Percentiles rank a stretch among this genome's conserved stretches.
phyloP scores from a whole-genome alignment of 1,284 basidiomycete species.

The Ustilago esculenta region DNA sequence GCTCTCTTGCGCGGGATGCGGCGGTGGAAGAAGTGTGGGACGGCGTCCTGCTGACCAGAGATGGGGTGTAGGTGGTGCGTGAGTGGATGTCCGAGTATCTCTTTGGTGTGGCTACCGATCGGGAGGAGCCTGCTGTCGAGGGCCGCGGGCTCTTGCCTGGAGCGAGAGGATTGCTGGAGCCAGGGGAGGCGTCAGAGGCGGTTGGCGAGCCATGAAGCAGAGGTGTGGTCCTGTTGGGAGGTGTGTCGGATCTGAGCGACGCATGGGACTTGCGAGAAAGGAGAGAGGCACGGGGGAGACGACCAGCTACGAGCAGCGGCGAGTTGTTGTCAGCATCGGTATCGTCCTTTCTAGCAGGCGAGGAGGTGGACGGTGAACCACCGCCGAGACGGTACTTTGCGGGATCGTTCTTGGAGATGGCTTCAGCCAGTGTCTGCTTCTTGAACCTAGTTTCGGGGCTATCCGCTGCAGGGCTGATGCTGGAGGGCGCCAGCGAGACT shows the following conservation, averaged over 20 bases:
- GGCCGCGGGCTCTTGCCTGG: conserved; percentile 25
- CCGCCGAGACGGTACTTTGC: conserved; percentile 45
- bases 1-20: conserved; percentile 32
- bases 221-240: conserved; percentile 13
- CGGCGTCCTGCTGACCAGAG: conserved; percentile 21
- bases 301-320: conserved; percentile 36
- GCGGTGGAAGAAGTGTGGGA: conserved; percentile 40
- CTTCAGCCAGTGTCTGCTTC: conserved; percentile 47
- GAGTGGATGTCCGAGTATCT: conserved; percentile 36
- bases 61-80: conserved; percentile 14
- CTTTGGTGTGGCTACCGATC: conserved; percentile 30
- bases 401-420: conserved; percentile 48
- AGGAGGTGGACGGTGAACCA: conserved; percentile 9
- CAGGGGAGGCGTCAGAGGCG: conserved; percentile 25
- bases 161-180: conserved; percentile 10
- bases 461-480: conserved; percentile 28
- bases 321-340: conserved; percentile 28
- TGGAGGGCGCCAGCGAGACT: conserved; percentile 18
- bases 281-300: conserved; percentile 32
- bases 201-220: conserved; percentile 23
- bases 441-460: conserved; percentile 45
- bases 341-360: conserved; percentile 13
- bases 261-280: conserved; percentile 33
- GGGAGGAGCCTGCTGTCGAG: conserved; percentile 11
- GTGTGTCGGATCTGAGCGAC: conserved; percentile 37